A percentile compares a stretch with the other conserved stretches of the same genome.
Conservation (phyloP, 139 green algal species). For the Chlamydomonas applanata region DNA sequence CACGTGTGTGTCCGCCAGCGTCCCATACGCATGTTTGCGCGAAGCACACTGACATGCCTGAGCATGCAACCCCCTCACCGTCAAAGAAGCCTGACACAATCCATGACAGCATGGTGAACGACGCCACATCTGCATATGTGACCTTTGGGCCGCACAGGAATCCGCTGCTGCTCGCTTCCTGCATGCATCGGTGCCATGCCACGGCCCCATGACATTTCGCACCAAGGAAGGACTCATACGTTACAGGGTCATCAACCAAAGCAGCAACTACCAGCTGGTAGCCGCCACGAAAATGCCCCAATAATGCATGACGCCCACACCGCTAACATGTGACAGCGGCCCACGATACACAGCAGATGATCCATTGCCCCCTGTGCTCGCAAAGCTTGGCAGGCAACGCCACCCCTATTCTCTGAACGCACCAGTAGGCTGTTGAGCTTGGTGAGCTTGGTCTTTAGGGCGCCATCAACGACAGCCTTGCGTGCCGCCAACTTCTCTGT, state of each 20-base stretch:
- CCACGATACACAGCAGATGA: no score
- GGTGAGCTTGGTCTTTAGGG: constrained; percentile 10
- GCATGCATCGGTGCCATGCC: not conserved
- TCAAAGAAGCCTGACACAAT: constrained; percentile 5
- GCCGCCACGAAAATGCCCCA: no score
- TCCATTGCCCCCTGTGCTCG: no score
- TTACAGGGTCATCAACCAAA: no score
- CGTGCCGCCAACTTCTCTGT: constrained; percentile 5
- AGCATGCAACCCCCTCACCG: not conserved
- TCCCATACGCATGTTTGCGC: no score
- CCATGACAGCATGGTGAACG: not conserved
- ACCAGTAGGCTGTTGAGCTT: constrained; percentile 8
- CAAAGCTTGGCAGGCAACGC: not conserved
- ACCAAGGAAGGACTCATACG: no score
- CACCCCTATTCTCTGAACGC: not conserved
- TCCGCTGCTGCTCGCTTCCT: not conserved
- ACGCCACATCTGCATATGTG: not conserved
- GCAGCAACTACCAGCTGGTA: no score
- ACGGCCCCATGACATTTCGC: no score
- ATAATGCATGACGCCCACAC: no score
- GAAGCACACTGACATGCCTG: not conserved
- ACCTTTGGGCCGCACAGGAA: not conserved
- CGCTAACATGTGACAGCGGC: no score
- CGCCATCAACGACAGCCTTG: not conserved
- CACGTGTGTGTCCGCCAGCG: no score